Conservation (phyloP, 2,329 filamentous ascomycete species). For the Diaporthe sp. region DNA sequence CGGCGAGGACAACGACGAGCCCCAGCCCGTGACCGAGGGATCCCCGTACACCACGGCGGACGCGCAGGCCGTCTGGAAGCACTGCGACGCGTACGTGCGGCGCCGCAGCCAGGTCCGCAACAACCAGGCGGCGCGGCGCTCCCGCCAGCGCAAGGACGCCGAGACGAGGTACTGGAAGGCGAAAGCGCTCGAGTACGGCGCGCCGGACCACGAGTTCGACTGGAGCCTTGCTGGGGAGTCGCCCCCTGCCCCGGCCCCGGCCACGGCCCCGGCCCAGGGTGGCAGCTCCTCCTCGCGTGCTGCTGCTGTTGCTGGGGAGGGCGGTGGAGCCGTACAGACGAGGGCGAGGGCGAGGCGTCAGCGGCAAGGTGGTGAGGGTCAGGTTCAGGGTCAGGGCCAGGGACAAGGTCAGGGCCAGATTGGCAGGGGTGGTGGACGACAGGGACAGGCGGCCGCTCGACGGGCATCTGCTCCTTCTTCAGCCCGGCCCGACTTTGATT, state of each 20-base stretch:
- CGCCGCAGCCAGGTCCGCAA: slow-evolving; percentile 33
- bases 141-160: slow-evolving; percentile 28
- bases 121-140: slow-evolving; percentile 31
- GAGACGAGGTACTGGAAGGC: slow-evolving; percentile 31
- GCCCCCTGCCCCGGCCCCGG: neutral
- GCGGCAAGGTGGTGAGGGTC: neutral
- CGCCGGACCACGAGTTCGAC: slow-evolving; percentile 18
- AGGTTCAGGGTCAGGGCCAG: neutral
- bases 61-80: slow-evolving; percentile 32
- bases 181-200: slow-evolving; percentile 27
- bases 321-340: neutral
- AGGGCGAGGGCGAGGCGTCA: neutral
- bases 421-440: neutral
- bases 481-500: neutral
- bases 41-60: slow-evolving; percentile 18
- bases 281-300: too few species aligned
- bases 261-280: too few species aligned
- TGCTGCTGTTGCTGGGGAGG: neutral
- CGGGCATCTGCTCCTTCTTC: neutral
- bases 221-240: neutral
- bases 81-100: slow-evolving; percentile 33
- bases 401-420: neutral
- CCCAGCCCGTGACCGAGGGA: neutral
- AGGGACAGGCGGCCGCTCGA: neutral
- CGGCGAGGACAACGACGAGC: neutral